Conservation (phyloP, 2,329 filamentous ascomycete genomes). For the Akanthomyces lecanii region DNA sequence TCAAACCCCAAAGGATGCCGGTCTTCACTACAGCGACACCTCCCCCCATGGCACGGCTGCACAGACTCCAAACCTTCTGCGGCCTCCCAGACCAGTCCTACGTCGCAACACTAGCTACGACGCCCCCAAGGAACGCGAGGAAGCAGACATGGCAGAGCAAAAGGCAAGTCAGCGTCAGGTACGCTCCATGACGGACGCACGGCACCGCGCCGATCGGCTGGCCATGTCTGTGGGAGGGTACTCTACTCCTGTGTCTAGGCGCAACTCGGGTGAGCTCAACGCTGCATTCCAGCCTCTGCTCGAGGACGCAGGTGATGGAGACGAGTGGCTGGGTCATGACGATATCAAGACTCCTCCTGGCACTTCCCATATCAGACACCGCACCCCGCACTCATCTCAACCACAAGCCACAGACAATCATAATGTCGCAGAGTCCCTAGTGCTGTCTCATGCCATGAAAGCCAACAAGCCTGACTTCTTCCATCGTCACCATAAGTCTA, state of each 20-base stretch:
- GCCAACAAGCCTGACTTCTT: slow-evolving; percentile 30
- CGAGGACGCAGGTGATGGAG: slow-evolving; percentile 28
- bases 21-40: neutral
- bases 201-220: slow-evolving; percentile 35
- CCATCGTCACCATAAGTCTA: slow-evolving; percentile 23
- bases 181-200: slow-evolving; percentile 38
- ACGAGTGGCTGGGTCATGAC: slow-evolving; percentile 20
- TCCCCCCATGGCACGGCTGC: slow-evolving; percentile 1
- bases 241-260: slow-evolving; percentile 34
- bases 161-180: slow-evolving; percentile 34
- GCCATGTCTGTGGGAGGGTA: slow-evolving; percentile 37
- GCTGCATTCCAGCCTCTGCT: slow-evolving; percentile 32
- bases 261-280: slow-evolving; percentile 31
- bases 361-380: slow-evolving; percentile 21
- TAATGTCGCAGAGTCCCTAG: slow-evolving; percentile 32
- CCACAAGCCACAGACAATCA: slow-evolving; percentile 24
- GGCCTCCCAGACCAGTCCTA: slow-evolving; percentile 29
- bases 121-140: slow-evolving; percentile 36
- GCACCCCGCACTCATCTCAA: slow-evolving; percentile 23
- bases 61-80: slow-evolving; percentile 11
- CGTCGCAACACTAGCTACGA: slow-evolving; percentile 42
- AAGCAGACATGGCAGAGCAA: slow-evolving; percentile 37
- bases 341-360: slow-evolving; percentile 16
- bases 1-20: neutral
- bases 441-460: slow-evolving; percentile 31